Base-by-base conservation (phyloP, 2,329 filamentous ascomycete genomes). In the Scytalidium sp. region DNA sequence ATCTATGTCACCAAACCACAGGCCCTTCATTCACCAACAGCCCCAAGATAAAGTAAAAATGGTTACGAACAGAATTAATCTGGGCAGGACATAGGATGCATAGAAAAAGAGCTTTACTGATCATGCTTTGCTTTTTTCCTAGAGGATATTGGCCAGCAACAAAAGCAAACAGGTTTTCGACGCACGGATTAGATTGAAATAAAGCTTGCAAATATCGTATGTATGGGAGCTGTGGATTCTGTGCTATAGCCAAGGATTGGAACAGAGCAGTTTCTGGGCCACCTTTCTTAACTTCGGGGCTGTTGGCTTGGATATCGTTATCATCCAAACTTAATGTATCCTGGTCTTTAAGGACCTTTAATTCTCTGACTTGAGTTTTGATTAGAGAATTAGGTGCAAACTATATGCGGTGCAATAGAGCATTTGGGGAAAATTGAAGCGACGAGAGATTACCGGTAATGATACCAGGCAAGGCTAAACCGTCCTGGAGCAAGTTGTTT, bases 331-430 rank as follows among this genome's bases (percentile, higher is more conserved):
- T 13, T 29, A 29, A 29, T 29, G 25, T 7, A 8, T 29, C 25
- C 25, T 29, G 25, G 13, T 29, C 25, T 29, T 29, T 29, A 29
- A 29, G n/a, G 41, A 27, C 42, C 39, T 39, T 44, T 40, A 49
- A 21, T 42, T 49, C 47, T 21, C 25, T 49, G 6, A 20, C 9
- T 42, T 42, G 45, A 49, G 47, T 49, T 42, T 49, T 49, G 25
- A 49, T 42, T 39, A 49, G 22, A 49, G 47, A 21, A 20, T 15
- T 20, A 45, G 47, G 41, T 21, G 22, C 39, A 27, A 45, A 49
- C 36, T 45, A 32, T 8, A 27, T 5, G 19, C 47, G 25, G 23
- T 45, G 47, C 41, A 45, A 27, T 22, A 3, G 11, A 23, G 47
- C 29, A 20, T 49, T 44, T 3, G 2, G 41, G 10, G 25, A 49